These are phyloP conservation scores for Lathyrus tuberosus DNA, from an alignment of 306 rosid genomes.

Conservation along the genomic window DNA sequence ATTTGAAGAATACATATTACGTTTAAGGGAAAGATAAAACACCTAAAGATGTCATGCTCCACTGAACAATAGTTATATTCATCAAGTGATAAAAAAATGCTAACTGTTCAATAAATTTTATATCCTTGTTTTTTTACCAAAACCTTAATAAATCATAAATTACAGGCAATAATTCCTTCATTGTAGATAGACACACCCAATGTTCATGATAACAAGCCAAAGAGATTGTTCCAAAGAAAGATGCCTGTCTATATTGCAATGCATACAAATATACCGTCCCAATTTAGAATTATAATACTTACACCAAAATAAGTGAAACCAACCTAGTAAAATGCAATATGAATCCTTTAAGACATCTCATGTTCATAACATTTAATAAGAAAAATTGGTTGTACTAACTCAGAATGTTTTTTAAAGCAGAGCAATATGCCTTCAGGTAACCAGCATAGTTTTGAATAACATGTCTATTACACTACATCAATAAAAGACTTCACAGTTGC, in stretches of 20 bases:
- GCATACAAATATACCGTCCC: slow-evolving; percentile 12
- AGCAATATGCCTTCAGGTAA: slow-evolving; percentile 9
- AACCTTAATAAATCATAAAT: slow-evolving; percentile 3
- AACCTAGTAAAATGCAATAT: slow-evolving; percentile 22
- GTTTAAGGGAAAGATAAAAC: slow-evolving; percentile 12
- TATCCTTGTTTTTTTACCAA: slow-evolving; percentile 18
- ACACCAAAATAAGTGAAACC: slow-evolving; percentile 7
- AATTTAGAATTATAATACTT: slow-evolving; percentile 19
- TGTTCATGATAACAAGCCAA: slow-evolving; percentile 6
- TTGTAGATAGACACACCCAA: slow-evolving; percentile 17
- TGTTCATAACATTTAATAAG: slow-evolving; percentile 11
- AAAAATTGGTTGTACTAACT: slow-evolving; percentile 4
- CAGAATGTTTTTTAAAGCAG: neutral
- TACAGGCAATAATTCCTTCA: neutral
- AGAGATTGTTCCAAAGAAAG: slow-evolving; percentile 17
- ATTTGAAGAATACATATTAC: neutral
- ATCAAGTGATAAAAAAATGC: slow-evolving; percentile 8
- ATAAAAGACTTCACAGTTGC: slow-evolving; percentile 29
- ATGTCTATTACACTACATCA: slow-evolving; percentile 22
- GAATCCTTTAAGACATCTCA: neutral
- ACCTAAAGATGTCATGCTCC: slow-evolving; percentile 11
- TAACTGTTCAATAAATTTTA: slow-evolving; percentile 18
- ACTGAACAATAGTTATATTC: neutral
- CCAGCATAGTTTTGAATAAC: slow-evolving; percentile 16
- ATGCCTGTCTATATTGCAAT: neutral